These are phyloP conservation scores for Ceriops zippeliana DNA, from an alignment of 345 rosid genomes.

Conservation along the genomic window DNA sequence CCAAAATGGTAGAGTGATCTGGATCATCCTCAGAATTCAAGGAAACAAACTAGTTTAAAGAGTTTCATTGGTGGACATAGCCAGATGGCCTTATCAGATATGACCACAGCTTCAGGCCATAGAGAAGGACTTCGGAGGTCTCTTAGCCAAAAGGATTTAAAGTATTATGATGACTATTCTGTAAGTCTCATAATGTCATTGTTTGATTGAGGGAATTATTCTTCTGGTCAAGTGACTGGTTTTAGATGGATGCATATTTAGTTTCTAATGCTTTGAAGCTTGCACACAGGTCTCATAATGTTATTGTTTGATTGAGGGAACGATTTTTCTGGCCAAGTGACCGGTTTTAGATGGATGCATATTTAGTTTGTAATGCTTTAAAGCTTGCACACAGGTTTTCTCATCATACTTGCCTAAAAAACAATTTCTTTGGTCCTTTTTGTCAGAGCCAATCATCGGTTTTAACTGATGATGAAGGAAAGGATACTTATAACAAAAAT, in stretches of 20 bases:
- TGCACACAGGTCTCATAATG: neutral
- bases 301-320: too few species aligned
- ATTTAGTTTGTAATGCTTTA: neutral
- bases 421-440: conserved; percentile 19
- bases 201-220: too few species aligned
- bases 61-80: conserved; percentile 33
- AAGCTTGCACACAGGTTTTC: neutral
- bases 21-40: conserved; percentile 46
- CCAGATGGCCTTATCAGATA: conserved; percentile 35
- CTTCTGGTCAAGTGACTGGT: neutral
- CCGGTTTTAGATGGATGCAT: neutral
- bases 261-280: neutral
- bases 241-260: neutral
- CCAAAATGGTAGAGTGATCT: conserved; percentile 61
- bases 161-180: conserved; percentile 72
- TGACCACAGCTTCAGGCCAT: conserved; percentile 39
- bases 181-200: conserved; percentile 39
- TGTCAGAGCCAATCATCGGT: conserved; percentile 80
- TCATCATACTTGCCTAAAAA: neutral
- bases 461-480: conserved; percentile 86
- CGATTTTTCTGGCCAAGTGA: neutral
- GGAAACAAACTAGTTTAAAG: conserved; percentile 33
- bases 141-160: conserved; percentile 65
- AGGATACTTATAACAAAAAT: conserved; percentile 37
- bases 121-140: conserved; percentile 58